Base-by-base conservation (phyloP, 257 asterid species). In the Plantago elongata region DNA sequence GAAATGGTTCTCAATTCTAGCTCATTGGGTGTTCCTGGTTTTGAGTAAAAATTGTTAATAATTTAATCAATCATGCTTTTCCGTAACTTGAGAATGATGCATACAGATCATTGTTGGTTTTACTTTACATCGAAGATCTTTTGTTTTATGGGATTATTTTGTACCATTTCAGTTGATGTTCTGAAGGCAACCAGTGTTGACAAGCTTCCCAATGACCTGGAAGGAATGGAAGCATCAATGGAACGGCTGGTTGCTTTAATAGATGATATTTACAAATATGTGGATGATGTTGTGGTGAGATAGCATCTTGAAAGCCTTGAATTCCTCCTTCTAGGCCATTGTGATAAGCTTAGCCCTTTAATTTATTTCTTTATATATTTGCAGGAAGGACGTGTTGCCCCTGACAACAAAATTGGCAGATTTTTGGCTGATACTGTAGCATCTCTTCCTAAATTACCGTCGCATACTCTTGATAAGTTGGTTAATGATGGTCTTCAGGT, bases 161-260 rank as follows among this genome's bases (percentile, higher is more conserved):
- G 62, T 38, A 51, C 40, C 59, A 42, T n/a, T 62, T 70, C 74
- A 89, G 99, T 80, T 79, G 97, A 87, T 78, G 75, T 87, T 37
- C 92, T 93, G 34, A 87, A 87, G 84, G 85, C 86, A 48, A 82
- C 94, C 51, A 77, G 63, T 48, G 92, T 93, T 46, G 95, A 93
- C 78, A 89, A 87, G 77, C 83, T 93, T 54, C 97, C 99, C 4
- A 81, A 79, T 75, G 97, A 89, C 72, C 76, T 93, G 45, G 97
- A 93, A 73, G 99, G 99, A 72, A 93, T 89, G 94, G 99, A 89
- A 73, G 86, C 88, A 42, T 73, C 97, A n/a, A 87, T 87, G 95
- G 89, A 79, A 65, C 82, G 87, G 15, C 67, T 93, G 78, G 88
- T 89, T 75, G 84, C 90, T 78, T 77, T 93, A 7, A 82, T 93